Evolutionary conservation across 2,329 filamentous ascomycete genomes (phyloP), one percentile per base, ranked within the genome.

Genomic region (Sclerotinia glacialis): DNA sequence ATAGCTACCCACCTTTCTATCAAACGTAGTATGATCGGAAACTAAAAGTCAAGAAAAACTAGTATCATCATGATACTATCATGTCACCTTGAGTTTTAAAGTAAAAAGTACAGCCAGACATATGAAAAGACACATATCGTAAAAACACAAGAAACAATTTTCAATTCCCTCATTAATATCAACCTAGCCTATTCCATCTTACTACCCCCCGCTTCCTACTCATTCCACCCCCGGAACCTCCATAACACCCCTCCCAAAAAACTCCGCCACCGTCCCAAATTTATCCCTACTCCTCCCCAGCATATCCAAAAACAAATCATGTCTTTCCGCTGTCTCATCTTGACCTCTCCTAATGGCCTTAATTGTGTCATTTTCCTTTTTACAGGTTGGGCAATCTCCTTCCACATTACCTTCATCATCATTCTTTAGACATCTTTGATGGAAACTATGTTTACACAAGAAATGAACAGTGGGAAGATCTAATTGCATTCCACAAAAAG

Each of bases 221-320:
- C n/a, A 66, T 37, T 66, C 64, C 46, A 66, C 46, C 5, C 64
- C 64, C 3, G 73, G 69, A 53, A 75, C 82, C 34, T 83, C 85
- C 93, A 98, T 96, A 4, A 98, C 93, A 0, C 95, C 94, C 67
- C 93, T 82, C 0, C 93, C 94, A 82, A 97, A 98, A 86, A 95
- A 99, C 76, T 97, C 92, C 68, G 92, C 92, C 66, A 98, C 86
- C 1, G 92, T 94, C n/a, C 86, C 90, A 77, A 98, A 97, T 63
- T 91, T 85, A 78, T 97, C 93, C 49, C 88, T 87, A 65, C 90
- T 92, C 70, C 88, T 82, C 74, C 87, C 87, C 70, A 99, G 78
- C 72, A 93, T 92, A 68, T 90, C 86, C 78, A 87, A 85, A 80
- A 99, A 99, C 73, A 98, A 79, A 72, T 97, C 94, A 79, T 98